Evolutionary conservation across 176 grass and related monocot genomes (phyloP), one percentile per base, ranked within the genome.

Genomic region (Aechmea fasciata): DNA sequence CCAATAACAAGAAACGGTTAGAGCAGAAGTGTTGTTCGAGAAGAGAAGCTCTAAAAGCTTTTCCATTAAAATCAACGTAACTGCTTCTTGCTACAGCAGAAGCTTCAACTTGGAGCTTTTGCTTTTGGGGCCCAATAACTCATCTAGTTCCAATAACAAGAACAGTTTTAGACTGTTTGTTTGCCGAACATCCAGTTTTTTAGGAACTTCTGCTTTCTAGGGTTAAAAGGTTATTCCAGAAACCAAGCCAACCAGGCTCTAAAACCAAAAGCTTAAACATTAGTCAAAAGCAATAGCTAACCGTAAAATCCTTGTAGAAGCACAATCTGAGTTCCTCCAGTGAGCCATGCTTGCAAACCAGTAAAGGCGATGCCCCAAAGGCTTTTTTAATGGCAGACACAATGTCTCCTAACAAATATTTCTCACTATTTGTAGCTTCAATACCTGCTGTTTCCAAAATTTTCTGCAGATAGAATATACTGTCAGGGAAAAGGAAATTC

Each of bases 261-360:
- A 29, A 41, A 22, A 70, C 19, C 8, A 19, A 18, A 69, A 70
- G 33, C 33, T 41, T 41, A 24, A 51, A 51, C 50, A 6, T 70
- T 19, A 6, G 68, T 70, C 3, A 11, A 69, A 82, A 77, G 63
- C 20, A 15, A 80, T 54, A 59, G 33, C 71, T 79, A 24, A 97
- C 93, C 86, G 87, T 87, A 66, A 92, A 83, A 81, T 97, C 82
- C 77, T 97, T 97, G 76, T 85, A 65, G 18, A 97, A 92, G 79
- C 93, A 97, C 74, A 97, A 79, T 70, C 84, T 92, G 48, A 92
- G 76, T 85, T 97, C 93, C 81, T 87, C 0, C 50, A 97, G n/a
- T 47, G 93, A 89, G 33, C 84, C 89, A 23, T 67, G 76, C 63
- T 78, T 97, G 66, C 93, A 97, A 28, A 85, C 33, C 64, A 97